Evolutionary conservation across 352 stramenopile genomes (phyloP).

Genomic region (Phytopythium sindhum): DNA sequence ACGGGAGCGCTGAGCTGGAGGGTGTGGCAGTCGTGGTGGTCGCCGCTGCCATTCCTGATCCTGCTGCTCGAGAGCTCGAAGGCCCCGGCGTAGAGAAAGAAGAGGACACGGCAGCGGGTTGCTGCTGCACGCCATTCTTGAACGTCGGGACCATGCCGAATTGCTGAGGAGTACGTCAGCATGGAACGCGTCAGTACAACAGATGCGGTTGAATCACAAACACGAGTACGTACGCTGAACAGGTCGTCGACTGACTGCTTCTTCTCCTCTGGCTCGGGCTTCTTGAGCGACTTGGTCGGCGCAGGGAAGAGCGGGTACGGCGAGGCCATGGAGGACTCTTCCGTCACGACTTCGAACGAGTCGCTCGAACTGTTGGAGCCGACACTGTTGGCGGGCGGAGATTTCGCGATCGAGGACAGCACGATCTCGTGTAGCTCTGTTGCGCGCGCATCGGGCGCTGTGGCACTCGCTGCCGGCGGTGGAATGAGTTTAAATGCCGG

Average conservation of each 20-base stretch:
- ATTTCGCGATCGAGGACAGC: constrained; percentile 6
- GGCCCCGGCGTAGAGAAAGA: constrained; percentile 8
- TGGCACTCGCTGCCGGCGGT: constrained; percentile 17
- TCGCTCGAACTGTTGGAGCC: constrained; percentile 69
- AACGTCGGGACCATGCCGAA: constrained; percentile 83
- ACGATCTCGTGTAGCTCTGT: constrained; percentile 28
- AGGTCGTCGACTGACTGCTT: constrained; percentile 56
- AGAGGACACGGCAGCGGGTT: constrained; percentile 17
- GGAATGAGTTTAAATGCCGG: constrained; percentile 24
- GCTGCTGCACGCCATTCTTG: constrained; percentile 51
- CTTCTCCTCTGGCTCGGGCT: constrained; percentile 24
- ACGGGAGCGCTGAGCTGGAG: constrained; percentile 17
- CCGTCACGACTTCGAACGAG: constrained; percentile 58
- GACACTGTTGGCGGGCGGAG: constrained; percentile 25
- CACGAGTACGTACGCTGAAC: constrained; percentile 64
- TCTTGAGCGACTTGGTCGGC: constrained; percentile 5
- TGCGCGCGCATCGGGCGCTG: constrained; percentile 9
- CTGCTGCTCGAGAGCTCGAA: constrained; percentile 5
- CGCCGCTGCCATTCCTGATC: neutral
- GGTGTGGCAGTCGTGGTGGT: neutral
- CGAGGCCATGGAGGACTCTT: constrained; percentile 22
- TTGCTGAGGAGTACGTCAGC: constrained; percentile 39
- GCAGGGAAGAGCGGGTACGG: constrained; percentile 19
- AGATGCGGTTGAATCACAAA: neutral
- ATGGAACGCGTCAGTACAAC: constrained; percentile 8